Evolutionary conservation across 345 rosid genomes (phyloP).

Genomic region (Salix arbutifolia): DNA sequence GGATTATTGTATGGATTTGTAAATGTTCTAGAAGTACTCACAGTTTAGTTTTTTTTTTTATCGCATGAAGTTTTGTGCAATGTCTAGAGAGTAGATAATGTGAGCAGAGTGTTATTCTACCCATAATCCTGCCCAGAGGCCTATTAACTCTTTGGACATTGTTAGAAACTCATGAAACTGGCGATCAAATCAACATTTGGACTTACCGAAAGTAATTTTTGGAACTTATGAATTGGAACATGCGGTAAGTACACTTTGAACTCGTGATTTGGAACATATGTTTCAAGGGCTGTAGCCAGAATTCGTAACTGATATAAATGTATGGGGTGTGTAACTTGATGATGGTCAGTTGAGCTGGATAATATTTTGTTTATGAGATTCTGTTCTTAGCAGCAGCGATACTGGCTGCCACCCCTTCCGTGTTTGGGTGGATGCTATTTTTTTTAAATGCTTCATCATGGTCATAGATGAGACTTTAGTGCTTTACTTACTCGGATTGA

Average conservation of each 20-base stretch:
- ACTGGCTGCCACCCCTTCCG: background rate
- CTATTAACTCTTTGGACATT: background rate
- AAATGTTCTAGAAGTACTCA: background rate
- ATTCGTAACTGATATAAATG: background rate
- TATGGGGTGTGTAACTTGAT: background rate
- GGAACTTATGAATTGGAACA: background rate
- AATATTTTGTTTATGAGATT: background rate
- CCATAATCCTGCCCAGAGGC: background rate
- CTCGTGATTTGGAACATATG: background rate
- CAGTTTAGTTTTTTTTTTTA: background rate
- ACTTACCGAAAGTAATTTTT: background rate
- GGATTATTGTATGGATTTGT: background rate
- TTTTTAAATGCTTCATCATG: background rate
- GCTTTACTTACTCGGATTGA: constrained; percentile 1
- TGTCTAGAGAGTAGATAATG: background rate
- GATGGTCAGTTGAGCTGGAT: background rate
- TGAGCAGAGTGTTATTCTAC: background rate
- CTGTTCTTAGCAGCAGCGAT: background rate
- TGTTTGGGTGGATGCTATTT: background rate
- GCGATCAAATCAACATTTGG: background rate
- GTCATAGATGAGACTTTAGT: background rate
- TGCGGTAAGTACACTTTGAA: background rate
- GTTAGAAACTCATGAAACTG: background rate
- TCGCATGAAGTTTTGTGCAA: background rate
- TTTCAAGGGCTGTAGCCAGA: background rate